phyloP scores from a whole-genome alignment of 805 yeast species.

The Komagataella mondaviorum region DNA sequence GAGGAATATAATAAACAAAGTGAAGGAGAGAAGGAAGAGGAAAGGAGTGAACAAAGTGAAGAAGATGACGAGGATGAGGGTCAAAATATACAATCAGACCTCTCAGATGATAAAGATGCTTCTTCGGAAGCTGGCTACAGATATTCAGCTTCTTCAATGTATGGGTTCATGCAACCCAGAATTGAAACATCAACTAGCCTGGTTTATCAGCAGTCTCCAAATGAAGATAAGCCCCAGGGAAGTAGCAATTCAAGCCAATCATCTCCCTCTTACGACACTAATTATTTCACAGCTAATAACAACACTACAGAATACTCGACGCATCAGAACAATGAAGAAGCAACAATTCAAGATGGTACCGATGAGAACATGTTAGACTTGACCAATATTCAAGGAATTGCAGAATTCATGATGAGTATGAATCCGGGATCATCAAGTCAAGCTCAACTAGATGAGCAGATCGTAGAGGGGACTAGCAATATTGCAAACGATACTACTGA shows the following conservation, averaged over 20 bases:
- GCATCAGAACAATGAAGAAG: neutral
- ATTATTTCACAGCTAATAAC: neutral
- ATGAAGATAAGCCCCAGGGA: neutral
- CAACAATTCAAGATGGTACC: constrained; percentile 2
- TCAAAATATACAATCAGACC: constrained; percentile 5
- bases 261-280: neutral
- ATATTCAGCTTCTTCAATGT: neutral
- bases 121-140: neutral
- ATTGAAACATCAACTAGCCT: neutral
- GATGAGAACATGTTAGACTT: constrained; percentile 2
- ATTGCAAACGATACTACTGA: neutral
- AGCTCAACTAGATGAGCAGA: too few species aligned
- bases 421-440: constrained; percentile 7
- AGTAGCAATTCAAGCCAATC: neutral
- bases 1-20: constrained; percentile 4
- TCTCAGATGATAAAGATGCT: constrained; percentile 1
- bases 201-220: neutral
- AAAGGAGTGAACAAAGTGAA: constrained; percentile 13
- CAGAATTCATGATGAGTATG: constrained; percentile 23
- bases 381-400: constrained; percentile 4
- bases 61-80: constrained; percentile 8
- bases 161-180: neutral
- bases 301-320: neutral
- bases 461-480: neutral
- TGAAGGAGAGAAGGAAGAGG: constrained; percentile 13